Conservation (phyloP, 352 stramenopile genomes). For the Blastocystis hominis region DNA sequence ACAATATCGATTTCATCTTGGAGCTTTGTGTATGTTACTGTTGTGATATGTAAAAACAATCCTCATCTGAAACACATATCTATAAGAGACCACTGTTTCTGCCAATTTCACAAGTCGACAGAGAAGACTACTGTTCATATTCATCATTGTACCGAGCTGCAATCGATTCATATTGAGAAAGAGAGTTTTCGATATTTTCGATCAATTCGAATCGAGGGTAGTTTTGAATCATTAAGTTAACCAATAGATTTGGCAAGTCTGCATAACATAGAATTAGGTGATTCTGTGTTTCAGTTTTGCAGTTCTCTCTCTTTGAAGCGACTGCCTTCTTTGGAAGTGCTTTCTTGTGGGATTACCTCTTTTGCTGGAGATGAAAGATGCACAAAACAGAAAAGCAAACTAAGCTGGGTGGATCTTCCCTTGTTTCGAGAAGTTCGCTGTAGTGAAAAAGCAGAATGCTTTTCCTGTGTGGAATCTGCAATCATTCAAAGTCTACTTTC, state of each 20-base stretch:
- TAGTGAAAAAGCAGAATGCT: background rate
- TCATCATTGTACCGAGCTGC: background rate
- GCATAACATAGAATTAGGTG: background rate
- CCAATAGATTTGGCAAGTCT: background rate
- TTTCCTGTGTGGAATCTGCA: background rate
- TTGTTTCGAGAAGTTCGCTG: background rate
- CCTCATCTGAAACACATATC: background rate
- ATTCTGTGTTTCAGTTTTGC: background rate
- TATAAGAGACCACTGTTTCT: background rate
- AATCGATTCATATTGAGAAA: background rate
- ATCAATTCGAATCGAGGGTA: background rate
- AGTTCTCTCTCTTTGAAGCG: background rate
- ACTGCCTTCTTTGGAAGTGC: background rate
- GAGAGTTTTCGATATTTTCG: background rate
- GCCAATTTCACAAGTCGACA: background rate
- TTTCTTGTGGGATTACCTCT: background rate
- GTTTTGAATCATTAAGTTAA: background rate
- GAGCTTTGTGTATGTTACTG: background rate
- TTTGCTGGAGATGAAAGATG: background rate
- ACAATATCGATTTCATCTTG: background rate
- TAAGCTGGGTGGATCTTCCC: background rate
- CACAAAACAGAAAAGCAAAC: background rate
- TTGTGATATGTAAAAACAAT: background rate
- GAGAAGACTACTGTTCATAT: background rate
- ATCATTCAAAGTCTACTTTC: background rate